A percentile compares a stretch with the other conserved stretches of the same genome.
These are phyloP conservation scores for Thraustotheca clavata DNA, from an alignment of 352 stramenopile genomes.

Conservation along the genomic window DNA sequence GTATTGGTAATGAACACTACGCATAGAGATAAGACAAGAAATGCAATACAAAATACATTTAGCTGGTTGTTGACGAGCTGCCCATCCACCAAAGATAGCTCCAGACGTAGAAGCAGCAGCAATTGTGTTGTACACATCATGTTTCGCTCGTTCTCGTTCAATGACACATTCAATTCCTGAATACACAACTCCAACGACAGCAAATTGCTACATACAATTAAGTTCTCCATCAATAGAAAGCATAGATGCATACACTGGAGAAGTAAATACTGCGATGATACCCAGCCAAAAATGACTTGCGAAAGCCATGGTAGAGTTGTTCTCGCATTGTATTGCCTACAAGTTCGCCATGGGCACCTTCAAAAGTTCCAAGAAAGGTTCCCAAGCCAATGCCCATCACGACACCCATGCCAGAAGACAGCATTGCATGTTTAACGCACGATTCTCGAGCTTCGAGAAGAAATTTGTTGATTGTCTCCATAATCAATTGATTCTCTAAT, in stretches of 20 bases:
- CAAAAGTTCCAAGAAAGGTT: constrained; percentile 82
- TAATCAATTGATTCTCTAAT: neutral
- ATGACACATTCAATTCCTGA: constrained; percentile 75
- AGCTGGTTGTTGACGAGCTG: constrained; percentile 45
- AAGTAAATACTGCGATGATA: constrained; percentile 83
- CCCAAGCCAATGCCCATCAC: constrained; percentile 74
- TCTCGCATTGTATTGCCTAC: constrained; percentile 79
- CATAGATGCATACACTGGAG: constrained; percentile 38
- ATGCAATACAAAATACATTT: constrained; percentile 30
- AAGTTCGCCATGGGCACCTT: constrained; percentile 76
- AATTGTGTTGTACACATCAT: constrained; percentile 73
- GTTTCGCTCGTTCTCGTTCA: constrained; percentile 64
- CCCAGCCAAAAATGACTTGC: constrained; percentile 67
- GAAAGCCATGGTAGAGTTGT: constrained; percentile 80
- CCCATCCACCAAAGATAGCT: constrained; percentile 55
- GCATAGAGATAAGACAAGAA: constrained; percentile 8
- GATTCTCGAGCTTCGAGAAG: constrained; percentile 67
- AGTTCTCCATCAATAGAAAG: neutral
- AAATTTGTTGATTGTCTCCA: constrained; percentile 46
- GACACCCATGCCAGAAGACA: constrained; percentile 57
- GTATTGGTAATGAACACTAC: constrained; percentile 29
- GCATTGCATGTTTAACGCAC: constrained; percentile 78
- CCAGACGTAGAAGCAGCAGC: constrained; percentile 62
- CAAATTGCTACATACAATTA: constrained; percentile 51
- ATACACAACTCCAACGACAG: constrained; percentile 70